Conservation (phyloP, 192 early-diverging fungal genomes). For the Obelidium mucronatum region DNA sequence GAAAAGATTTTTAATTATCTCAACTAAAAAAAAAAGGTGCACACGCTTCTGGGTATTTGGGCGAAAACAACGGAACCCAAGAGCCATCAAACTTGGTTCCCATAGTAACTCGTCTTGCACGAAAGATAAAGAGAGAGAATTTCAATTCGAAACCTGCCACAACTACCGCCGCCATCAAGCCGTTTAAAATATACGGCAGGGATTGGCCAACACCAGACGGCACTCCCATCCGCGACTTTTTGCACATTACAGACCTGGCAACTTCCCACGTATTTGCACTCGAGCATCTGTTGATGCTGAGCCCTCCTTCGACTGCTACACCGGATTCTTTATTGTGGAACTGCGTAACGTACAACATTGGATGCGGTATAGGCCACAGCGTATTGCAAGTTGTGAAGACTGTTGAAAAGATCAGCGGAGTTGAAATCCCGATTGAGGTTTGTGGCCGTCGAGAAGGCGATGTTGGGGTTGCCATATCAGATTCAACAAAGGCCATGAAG, state of each 20-base stretch:
- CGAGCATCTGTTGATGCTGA: slow-evolving; percentile 24
- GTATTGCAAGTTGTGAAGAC: slow-evolving; percentile 83
- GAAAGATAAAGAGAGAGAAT: background rate
- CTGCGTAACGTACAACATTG: slow-evolving; percentile 82
- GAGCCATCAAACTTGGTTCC: slow-evolving; percentile 79
- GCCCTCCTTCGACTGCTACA: slow-evolving; percentile 9
- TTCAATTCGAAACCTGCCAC: background rate
- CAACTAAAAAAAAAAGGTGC: slow-evolving; percentile 62
- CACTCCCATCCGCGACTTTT: slow-evolving; percentile 81
- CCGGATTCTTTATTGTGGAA: slow-evolving; percentile 41
- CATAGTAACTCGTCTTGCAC: slow-evolving; percentile 72
- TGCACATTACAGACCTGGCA: slow-evolving; percentile 88
- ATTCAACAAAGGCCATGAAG: slow-evolving; percentile 66
- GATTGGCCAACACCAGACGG: slow-evolving; percentile 89
- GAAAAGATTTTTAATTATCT: background rate
- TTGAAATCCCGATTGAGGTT: slow-evolving; percentile 66
- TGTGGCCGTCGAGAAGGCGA: slow-evolving; percentile 77
- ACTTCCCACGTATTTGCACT: slow-evolving; percentile 81
- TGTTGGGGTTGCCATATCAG: slow-evolving; percentile 79
- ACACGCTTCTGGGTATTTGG: slow-evolving; percentile 81
- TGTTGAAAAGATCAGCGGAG: slow-evolving; percentile 72
- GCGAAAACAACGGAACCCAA: slow-evolving; percentile 84
- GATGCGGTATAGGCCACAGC: slow-evolving; percentile 80
- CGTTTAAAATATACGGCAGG: slow-evolving; percentile 68
- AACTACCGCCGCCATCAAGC: background rate